These are phyloP conservation scores for Volvox carteri DNA, from an alignment of 163 green algal genomes.

Conservation along the genomic window DNA sequence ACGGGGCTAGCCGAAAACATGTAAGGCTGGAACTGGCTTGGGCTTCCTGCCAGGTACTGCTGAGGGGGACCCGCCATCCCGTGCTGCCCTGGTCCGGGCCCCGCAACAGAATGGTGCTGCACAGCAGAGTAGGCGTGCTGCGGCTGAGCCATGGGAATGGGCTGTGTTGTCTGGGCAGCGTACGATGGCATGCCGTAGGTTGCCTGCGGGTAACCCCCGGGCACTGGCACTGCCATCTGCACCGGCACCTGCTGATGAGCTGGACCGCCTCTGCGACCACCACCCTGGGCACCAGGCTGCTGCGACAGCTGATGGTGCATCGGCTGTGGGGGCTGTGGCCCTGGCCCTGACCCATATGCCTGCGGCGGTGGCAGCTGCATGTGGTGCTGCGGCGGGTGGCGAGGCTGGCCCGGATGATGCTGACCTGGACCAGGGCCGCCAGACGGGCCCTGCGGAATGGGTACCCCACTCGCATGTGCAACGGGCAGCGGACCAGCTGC, in stretches of 20 bases:
- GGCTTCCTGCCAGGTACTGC: slow-evolving; percentile 45
- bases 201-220: background rate
- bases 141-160: slow-evolving; percentile 12
- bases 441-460: background rate
- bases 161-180: background rate
- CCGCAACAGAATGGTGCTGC: background rate
- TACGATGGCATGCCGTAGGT: slow-evolving; percentile 39
- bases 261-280: background rate
- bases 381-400: slow-evolving; percentile 10
- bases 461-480: background rate
- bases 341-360: slow-evolving; percentile 12
- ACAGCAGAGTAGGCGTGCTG: slow-evolving; percentile 22
- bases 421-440: background rate
- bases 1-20: slow-evolving; percentile 8
- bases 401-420: background rate
- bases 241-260: slow-evolving; percentile 28
- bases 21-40: slow-evolving; percentile 40
- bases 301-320: background rate
- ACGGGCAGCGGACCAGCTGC: slow-evolving; percentile 9
- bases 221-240: slow-evolving; percentile 25
- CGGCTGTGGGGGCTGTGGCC: background rate
- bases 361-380: slow-evolving; percentile 11
- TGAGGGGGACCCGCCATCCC: background rate
- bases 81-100: background rate
- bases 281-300: slow-evolving; percentile 14